Evolutionary conservation across 352 stramenopile genomes (phyloP).

Genomic region (Detonula confervacea): DNA sequence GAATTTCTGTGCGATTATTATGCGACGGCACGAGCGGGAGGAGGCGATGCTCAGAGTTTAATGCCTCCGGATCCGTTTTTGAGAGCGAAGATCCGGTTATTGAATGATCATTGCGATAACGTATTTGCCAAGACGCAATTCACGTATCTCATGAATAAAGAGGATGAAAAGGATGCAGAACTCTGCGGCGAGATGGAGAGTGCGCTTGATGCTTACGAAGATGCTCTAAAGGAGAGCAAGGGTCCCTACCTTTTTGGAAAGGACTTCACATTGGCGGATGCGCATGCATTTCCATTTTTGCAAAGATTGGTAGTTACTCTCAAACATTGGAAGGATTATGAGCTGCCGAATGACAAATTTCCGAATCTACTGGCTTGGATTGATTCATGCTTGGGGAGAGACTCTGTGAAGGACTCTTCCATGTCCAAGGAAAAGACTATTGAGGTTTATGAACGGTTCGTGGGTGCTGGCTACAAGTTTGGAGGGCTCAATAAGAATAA

Average conservation of each 20-base stretch:
- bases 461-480: conserved; percentile 57
- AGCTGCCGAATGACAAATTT: conserved; percentile 54
- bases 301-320: conserved; percentile 50
- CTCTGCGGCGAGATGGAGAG: conserved; percentile 52
- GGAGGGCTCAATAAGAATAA: conserved; percentile 63
- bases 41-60: conserved; percentile 19
- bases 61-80: conserved; percentile 37
- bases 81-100: conserved; percentile 54
- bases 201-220: conserved; percentile 46
- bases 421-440: conserved; percentile 58
- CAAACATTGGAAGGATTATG: conserved; percentile 61
- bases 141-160: conserved; percentile 67
- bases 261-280: conserved; percentile 58
- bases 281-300: conserved; percentile 62
- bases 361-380: conserved; percentile 47
- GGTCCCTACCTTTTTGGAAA: conserved; percentile 56
- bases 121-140: conserved; percentile 53
- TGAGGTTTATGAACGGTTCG: conserved; percentile 52
- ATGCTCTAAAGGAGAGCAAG: conserved; percentile 37
- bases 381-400: conserved; percentile 40
- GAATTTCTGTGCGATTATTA: conserved; percentile 65
- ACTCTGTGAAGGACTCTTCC: conserved; percentile 56
- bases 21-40: conserved; percentile 20
- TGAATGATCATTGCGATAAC: conserved; percentile 66
- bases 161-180: conserved; percentile 41